Percentiles rank a stretch among this genome's conserved stretches.
phyloP scores from a whole-genome alignment of 805 yeast species.

The Spathaspora girioi region DNA sequence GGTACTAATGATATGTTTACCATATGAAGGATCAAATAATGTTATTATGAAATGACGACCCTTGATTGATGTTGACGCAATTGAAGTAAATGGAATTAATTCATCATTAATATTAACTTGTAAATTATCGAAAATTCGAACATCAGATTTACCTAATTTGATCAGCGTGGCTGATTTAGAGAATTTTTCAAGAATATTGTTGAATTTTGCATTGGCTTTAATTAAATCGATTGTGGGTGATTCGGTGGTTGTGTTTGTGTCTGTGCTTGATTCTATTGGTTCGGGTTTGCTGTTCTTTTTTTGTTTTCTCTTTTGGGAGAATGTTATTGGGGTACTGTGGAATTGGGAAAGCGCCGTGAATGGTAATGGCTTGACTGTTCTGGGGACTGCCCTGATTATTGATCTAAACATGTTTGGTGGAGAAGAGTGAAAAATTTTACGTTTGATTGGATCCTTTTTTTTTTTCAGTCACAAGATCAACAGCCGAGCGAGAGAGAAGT shows the following conservation, averaged over 20 bases:
- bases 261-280: constrained; percentile 9
- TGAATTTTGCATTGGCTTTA: constrained; percentile 41
- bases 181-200: constrained; percentile 48
- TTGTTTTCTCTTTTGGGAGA: constrained; percentile 8
- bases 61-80: constrained; percentile 70
- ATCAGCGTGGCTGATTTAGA: constrained; percentile 55
- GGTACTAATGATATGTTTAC: constrained; percentile 65
- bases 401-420: background rate
- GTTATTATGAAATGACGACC: constrained; percentile 74
- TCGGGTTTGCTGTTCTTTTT: constrained; percentile 10
- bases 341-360: background rate
- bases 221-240: constrained; percentile 23
- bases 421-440: background rate
- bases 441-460: background rate
- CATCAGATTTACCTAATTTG: constrained; percentile 67
- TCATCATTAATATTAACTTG: constrained; percentile 47
- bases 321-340: background rate
- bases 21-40: constrained; percentile 77
- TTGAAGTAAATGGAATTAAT: constrained; percentile 47
- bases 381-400: background rate
- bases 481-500: background rate
- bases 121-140: constrained; percentile 61
- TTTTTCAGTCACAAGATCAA: background rate
- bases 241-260: constrained; percentile 8
- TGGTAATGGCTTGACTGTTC: background rate